Base-by-base conservation (phyloP, 768 basidiomycete genomes). In the Sporobolomyces roseus region DNA sequence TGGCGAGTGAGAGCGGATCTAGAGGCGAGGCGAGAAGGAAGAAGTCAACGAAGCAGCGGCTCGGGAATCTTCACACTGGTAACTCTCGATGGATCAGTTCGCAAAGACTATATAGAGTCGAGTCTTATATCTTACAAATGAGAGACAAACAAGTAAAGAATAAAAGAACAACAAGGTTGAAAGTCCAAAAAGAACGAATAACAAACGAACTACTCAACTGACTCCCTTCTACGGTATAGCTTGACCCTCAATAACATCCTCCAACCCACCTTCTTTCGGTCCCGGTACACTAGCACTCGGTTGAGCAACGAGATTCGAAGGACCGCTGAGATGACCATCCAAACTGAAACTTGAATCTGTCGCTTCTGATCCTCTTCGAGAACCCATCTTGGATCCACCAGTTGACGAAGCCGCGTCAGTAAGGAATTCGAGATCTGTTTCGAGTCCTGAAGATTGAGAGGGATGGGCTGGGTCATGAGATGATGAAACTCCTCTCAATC, bases 401-500 rank as follows among this genome's bases (percentile, higher is more conserved):
- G 62, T 21, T 4, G 61, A 63, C 12, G 66, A 68, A 30, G 66
- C 66, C 4, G 54, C 55, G n/a, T 68, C 66, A n/a, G 66, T 68
- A 13, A 62, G 46, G n/a, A n/a, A n/a, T 4, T 68, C 67, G 19
- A 43, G 7, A 56, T 63, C 67, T 25, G 50, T 63, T 27, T 62
- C 66, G 46, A 29, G n/a, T 45, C 33, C 35, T 14, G 65, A 41
- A 8, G 51, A 30, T 23, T 43, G 43, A 25, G 54, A 38, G 8
- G 19, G 13, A n/a, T 53, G 48, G 4, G 38, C 32, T 36, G 50
- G 25, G 21, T n/a, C 43, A n/a, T n/a, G n/a, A n/a, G n/a, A n/a
- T n/a, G n/a, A n/a, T 29, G 49, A 25, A 27, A 70, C 68, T n/a
- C 68, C 68, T n/a, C 68, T 58, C 8, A 70, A 49, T 12, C 68